Conservation (phyloP, 768 basidiomycete genomes). For the Phlegmacium glaucopus region DNA sequence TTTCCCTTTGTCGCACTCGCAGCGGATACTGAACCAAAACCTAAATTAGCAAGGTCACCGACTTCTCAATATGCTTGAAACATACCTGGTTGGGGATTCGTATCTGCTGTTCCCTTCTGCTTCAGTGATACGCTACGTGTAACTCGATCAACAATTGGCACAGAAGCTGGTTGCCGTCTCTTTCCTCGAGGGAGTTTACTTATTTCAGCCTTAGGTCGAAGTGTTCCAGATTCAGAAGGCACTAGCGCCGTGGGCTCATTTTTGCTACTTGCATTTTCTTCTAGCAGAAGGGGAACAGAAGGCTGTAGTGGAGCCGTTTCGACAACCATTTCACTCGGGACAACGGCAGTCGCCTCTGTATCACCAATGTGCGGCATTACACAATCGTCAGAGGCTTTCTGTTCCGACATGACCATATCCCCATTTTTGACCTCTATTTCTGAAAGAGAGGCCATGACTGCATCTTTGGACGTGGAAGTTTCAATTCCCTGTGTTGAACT, state of each 20-base stretch:
- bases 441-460: too few species aligned
- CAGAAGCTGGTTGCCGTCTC: constrained; percentile 23
- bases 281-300: neutral
- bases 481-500: too few species aligned
- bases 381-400: too few species aligned
- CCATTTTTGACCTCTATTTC: too few species aligned
- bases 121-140: constrained; percentile 34
- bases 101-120: constrained; percentile 15
- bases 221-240: neutral
- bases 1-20: too few species aligned
- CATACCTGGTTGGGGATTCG: constrained; percentile 8
- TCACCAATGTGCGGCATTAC: too few species aligned
- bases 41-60: neutral
- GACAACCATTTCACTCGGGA: too few species aligned
- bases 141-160: constrained; percentile 23
- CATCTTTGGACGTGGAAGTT: too few species aligned
- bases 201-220: neutral
- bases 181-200: constrained; percentile 20
- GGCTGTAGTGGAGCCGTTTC: too few species aligned
- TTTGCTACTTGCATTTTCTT: constrained; percentile 1
- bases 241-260: neutral
- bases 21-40: neutral
- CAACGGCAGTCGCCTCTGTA: too few species aligned
- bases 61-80: neutral
- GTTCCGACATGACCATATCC: too few species aligned